phyloP scores from a whole-genome alignment of 2,329 filamentous ascomycete species.

The Rasamsonia emersonii region DNA sequence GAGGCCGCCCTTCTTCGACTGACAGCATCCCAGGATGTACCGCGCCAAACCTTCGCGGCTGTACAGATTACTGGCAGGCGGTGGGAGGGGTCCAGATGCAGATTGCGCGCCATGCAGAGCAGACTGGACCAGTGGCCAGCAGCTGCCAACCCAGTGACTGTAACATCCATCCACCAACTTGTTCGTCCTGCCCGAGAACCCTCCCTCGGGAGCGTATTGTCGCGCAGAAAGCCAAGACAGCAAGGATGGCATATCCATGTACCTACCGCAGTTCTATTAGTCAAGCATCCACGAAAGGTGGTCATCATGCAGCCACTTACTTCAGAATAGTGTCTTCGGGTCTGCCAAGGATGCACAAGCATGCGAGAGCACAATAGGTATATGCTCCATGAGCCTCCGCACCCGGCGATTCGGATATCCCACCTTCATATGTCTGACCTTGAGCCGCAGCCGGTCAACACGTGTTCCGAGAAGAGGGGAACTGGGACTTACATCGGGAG shows the following conservation, averaged over 20 bases:
- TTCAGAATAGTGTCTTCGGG: slow-evolving; percentile 65
- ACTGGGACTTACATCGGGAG: slow-evolving; percentile 53
- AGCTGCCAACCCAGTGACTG: slow-evolving; percentile 93
- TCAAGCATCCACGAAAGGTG: no score
- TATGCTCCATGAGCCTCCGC: slow-evolving; percentile 95
- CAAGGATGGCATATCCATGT: slow-evolving; percentile 67
- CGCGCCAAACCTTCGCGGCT: slow-evolving; percentile 75
- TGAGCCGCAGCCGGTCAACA: no score
- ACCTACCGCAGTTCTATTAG: slow-evolving; percentile 48
- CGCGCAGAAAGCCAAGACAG: slow-evolving; percentile 82
- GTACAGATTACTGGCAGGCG: slow-evolving; percentile 44
- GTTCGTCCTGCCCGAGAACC: slow-evolving; percentile 88
- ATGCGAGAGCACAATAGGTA: slow-evolving; percentile 87
- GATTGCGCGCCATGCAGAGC: slow-evolving; percentile 51
- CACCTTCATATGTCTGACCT: slow-evolving; percentile 93
- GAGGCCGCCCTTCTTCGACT: slow-evolving; percentile 69
- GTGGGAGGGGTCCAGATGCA: slow-evolving; percentile 13
- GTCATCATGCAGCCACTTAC: slow-evolving; percentile 39
- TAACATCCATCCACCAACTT: slow-evolving; percentile 98
- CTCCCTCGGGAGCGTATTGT: slow-evolving; percentile 85
- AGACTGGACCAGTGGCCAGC: slow-evolving; percentile 85
- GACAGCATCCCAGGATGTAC: slow-evolving; percentile 85
- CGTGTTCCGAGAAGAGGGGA: no score
- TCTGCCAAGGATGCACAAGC: slow-evolving; percentile 73
- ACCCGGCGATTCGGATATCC: slow-evolving; percentile 75